Evolutionary conservation across 2,329 filamentous ascomycete genomes (phyloP).

Genomic region (Ophiostoma perfectum): DNA sequence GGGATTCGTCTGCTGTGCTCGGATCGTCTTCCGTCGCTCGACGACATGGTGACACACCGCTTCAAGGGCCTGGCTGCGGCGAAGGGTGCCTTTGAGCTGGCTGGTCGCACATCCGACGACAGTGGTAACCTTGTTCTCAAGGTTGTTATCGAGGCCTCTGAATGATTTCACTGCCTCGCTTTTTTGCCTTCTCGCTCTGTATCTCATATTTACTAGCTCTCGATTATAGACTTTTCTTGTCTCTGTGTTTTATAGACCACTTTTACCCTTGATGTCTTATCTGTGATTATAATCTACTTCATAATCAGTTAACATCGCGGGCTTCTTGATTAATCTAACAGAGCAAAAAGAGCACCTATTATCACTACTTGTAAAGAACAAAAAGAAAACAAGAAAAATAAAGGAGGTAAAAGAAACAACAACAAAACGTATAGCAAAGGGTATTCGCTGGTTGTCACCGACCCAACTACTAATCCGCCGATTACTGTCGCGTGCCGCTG

Average conservation of each 20-base stretch:
- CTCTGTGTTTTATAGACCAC: background rate
- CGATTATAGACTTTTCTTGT: conserved; percentile 22
- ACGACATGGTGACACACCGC: conserved; percentile 68
- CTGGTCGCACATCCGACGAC: conserved; percentile 61
- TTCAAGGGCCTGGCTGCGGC: conserved; percentile 60
- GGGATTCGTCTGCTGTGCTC: conserved; percentile 59
- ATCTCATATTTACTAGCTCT: background rate
- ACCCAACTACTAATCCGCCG: too few relatives aligned
- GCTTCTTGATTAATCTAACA: too few relatives aligned
- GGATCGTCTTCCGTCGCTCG: conserved; percentile 55
- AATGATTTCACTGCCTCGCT: background rate
- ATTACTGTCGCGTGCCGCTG: too few relatives aligned
- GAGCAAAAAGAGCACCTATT: too few relatives aligned
- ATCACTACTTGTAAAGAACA: too few relatives aligned
- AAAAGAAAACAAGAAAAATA: too few relatives aligned
- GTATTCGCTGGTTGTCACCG: too few relatives aligned
- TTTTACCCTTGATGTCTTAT: background rate
- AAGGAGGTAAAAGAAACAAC: too few relatives aligned
- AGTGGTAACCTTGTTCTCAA: conserved; percentile 66
- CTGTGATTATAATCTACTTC: too few relatives aligned
- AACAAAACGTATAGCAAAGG: too few relatives aligned
- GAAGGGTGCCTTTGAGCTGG: conserved; percentile 63
- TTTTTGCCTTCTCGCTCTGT: background rate
- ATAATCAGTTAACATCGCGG: too few relatives aligned
- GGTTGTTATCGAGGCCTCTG: conserved; percentile 51